A percentile compares a stretch with the other conserved stretches of the same genome.
Conservation (phyloP, 2,329 filamentous ascomycete genomes). For the Cladosporium sp. region DNA sequence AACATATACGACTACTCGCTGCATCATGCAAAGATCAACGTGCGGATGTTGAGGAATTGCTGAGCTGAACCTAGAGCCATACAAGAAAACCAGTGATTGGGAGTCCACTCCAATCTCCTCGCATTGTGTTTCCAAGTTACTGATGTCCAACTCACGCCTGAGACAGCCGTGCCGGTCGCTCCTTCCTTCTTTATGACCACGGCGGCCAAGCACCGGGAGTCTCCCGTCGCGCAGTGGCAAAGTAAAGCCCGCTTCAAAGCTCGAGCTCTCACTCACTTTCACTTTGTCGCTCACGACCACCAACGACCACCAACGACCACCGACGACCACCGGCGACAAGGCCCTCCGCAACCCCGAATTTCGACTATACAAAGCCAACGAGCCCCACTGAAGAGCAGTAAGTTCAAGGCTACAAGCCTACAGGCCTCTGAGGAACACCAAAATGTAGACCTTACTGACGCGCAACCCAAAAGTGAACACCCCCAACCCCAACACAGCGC, state of each 20-base stretch:
- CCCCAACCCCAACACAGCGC: not conserved
- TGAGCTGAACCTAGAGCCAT: not conserved
- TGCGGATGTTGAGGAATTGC: not conserved
- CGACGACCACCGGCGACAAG: not conserved
- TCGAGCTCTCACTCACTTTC: not conserved
- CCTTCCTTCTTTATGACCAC: conserved; percentile 8
- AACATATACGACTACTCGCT: conserved; percentile 3
- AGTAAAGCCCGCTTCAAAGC: not conserved
- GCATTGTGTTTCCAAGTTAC: not conserved
- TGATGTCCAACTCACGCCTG: not conserved
- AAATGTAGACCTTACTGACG: not conserved
- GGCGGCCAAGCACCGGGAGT: not conserved
- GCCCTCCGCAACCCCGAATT: not conserved
- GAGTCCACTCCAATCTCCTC: not conserved
- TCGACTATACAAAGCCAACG: not conserved
- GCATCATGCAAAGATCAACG: not conserved
- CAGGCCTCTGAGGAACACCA: not conserved
- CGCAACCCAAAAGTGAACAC: not conserved
- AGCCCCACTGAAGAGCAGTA: not conserved
- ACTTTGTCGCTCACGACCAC: not conserved
- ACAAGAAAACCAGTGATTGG: not conserved
- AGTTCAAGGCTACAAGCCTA: not conserved
- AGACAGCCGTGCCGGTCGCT: not conserved
- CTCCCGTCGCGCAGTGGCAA: not conserved
- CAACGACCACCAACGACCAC: not conserved